A percentile compares a stretch with the other conserved stretches of the same genome.
phyloP scores from a whole-genome alignment of 164 flowering plant genomes.

The Piper longum region DNA sequence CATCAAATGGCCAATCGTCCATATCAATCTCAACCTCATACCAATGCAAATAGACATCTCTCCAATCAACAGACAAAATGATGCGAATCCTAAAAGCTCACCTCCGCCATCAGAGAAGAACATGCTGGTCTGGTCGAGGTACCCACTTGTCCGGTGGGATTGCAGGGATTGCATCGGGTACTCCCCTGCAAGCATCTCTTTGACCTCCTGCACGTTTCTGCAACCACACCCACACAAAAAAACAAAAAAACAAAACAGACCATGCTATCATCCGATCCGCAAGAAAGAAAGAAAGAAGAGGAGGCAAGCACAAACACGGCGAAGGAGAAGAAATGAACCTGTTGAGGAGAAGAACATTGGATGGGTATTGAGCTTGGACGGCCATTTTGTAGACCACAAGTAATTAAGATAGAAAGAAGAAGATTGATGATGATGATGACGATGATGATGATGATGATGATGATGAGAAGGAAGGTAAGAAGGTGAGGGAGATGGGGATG shows the following conservation, averaged over 20 bases:
- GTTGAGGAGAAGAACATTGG: slow-evolving; percentile 54
- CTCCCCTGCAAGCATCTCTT: slow-evolving; percentile 7
- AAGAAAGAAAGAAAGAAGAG: too few species aligned
- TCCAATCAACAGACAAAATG: not conserved
- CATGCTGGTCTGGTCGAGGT: slow-evolving; percentile 4
- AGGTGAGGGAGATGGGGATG: slow-evolving; percentile 2
- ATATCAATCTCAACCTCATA: too few species aligned
- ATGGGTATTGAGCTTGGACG: slow-evolving; percentile 80
- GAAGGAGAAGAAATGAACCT: slow-evolving; percentile 25
- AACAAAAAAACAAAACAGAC: too few species aligned
- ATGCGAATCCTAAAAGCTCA: not conserved
- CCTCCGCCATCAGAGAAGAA: slow-evolving; percentile 4
- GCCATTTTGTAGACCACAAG: slow-evolving; percentile 32
- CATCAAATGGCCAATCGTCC: not conserved
- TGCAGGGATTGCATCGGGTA: slow-evolving; percentile 1
- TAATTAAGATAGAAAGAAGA: not conserved
- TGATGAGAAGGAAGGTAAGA: slow-evolving; percentile 4
- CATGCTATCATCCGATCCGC: too few species aligned
- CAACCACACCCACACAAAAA: not conserved
- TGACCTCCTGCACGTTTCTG: slow-evolving; percentile 8
- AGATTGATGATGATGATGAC: not conserved
- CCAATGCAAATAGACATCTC: not conserved
- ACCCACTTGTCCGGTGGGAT: not conserved
- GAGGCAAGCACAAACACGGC: not conserved
- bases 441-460: slow-evolving; percentile 3